Evolutionary conservation across 2,329 filamentous ascomycete species (phyloP).

Genomic region (Talaromyces verruculosus): DNA sequence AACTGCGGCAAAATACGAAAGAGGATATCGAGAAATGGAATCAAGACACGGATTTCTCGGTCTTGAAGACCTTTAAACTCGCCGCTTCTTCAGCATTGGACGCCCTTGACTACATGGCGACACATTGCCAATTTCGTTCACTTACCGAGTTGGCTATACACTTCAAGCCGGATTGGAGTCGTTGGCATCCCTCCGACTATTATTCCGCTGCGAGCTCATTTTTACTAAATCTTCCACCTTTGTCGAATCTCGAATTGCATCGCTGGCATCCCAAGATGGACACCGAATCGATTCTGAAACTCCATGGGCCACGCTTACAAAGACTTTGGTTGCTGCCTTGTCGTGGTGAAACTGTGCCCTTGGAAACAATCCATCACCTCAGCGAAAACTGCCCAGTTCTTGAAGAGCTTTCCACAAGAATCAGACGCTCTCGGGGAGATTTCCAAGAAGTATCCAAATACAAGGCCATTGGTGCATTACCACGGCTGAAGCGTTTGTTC

Average conservation of each 20-base stretch:
- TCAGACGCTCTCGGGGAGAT: not conserved
- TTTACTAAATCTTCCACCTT: not conserved
- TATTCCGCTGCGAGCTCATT: not conserved
- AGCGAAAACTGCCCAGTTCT: slow-evolving; percentile 1
- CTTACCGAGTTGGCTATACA: not conserved
- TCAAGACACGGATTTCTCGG: not conserved
- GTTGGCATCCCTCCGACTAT: not conserved
- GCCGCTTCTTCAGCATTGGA: not conserved
- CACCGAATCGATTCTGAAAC: not conserved
- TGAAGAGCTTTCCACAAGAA: not conserved
- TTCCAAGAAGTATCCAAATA: not conserved
- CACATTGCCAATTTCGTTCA: not conserved
- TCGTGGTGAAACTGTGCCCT: not conserved
- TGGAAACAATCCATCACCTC: not conserved
- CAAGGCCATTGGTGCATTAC: not conserved
- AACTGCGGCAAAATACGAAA: not conserved
- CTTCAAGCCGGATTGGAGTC: not conserved
- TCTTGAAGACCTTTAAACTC: not conserved
- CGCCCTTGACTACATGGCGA: not conserved
- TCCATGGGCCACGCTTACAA: not conserved
- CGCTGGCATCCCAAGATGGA: not conserved
- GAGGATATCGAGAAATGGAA: slow-evolving; percentile 1
- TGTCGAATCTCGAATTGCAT: not conserved
- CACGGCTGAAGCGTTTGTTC: not conserved
- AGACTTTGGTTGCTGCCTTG: not conserved